Base-by-base conservation (phyloP, 192 early-diverging fungal genomes). In the Podila horticola region DNA sequence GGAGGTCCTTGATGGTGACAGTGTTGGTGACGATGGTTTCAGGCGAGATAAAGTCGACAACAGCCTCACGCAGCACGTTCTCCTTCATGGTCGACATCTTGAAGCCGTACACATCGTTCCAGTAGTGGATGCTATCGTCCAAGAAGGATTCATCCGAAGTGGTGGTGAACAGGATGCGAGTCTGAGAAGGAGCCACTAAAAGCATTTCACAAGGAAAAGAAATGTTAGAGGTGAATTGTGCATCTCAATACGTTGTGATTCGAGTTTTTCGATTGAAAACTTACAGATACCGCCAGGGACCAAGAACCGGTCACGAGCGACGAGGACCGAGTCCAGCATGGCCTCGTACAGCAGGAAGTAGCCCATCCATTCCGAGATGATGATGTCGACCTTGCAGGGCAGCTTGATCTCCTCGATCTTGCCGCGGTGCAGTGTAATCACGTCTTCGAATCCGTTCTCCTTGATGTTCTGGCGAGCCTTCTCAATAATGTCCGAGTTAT, bases 341-440 rank as follows among this genome's bases (percentile, higher is more conserved):
- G 95, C 93, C 88, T 99, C 97, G 86, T 97, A 98, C 50, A 98
- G 86, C 75, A 99, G 90, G 77, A 95, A 96, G 87, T 99, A 99
- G 28, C 98, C 98, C 98, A 99, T 99, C 98, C 98, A 99, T 75
- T 99, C 98, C 7, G 96, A 97, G 67, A 99, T 97, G 66, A 99
- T 99, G 72, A 99, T 98, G 83, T 99, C 98, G 36, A 99, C 97
- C 82, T 98, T 93, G 51, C 96, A 97, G 24, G 98, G 97, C 66
- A 99, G 86, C 19, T 84, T 82, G 20, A 99, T 94, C 72, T 99
- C 97, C 84, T 99, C 98, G 89, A 99, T 97, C 85, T 97, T 97
- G 64, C 98, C 97, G 86, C 97, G 92, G 31, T 97, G 87, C 64
- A 99, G 88, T 10, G 94, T 92, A 62, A 99, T 90, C 50, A 94